These are phyloP conservation scores for Amanita exitialis DNA, from an alignment of 768 basidiomycete genomes.

Conservation along the genomic window DNA sequence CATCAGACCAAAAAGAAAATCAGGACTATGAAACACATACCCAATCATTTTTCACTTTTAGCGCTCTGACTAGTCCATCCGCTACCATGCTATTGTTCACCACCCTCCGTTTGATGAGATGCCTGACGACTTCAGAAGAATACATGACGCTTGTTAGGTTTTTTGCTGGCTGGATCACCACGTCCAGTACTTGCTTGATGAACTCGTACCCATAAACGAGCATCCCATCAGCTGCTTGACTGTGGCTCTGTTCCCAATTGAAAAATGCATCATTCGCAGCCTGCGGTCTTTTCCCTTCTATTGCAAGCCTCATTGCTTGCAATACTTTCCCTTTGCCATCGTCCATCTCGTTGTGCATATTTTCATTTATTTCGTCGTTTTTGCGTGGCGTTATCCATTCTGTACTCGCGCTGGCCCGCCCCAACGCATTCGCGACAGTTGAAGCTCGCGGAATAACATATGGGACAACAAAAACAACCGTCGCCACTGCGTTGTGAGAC, in stretches of 20 bases:
- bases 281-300: constrained; percentile 34
- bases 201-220: constrained; percentile 30
- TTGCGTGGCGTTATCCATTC: not conserved
- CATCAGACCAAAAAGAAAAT: not conserved
- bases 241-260: constrained; percentile 39
- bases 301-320: constrained; percentile 23
- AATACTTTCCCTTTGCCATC: constrained; percentile 21
- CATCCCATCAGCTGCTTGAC: constrained; percentile 7
- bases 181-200: constrained; percentile 47
- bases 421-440: constrained; percentile 36
- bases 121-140: constrained; percentile 43
- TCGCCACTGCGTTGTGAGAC: constrained; percentile 14
- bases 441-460: constrained; percentile 41
- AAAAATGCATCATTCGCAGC: constrained; percentile 52
- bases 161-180: constrained; percentile 34
- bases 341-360: not conserved
- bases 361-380: not conserved
- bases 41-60: constrained; percentile 59
- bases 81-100: constrained; percentile 56
- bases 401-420: constrained; percentile 8
- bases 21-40: constrained; percentile 39
- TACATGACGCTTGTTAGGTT: constrained; percentile 28
- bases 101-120: constrained; percentile 45
- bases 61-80: constrained; percentile 42
- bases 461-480: constrained; percentile 49